Conservation (phyloP, 176 grass and related monocot species). For the Juncus inflexus region DNA sequence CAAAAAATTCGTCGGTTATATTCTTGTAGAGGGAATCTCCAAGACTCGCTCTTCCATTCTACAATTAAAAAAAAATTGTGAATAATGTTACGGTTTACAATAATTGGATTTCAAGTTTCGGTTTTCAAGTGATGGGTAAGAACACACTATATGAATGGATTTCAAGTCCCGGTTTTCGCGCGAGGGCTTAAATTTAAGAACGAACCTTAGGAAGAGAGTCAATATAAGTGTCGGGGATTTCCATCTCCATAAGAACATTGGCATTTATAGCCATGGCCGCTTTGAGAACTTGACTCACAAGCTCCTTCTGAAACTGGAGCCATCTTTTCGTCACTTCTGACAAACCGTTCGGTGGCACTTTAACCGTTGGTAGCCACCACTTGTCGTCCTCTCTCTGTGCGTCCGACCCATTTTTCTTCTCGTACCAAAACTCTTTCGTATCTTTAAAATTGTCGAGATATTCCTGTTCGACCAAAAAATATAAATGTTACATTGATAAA, state of each 20-base stretch:
- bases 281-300: slow-evolving; percentile 91
- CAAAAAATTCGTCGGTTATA: slow-evolving; percentile 86
- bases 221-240: slow-evolving; percentile 71
- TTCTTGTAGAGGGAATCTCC: slow-evolving; percentile 79
- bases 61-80: background rate
- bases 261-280: slow-evolving; percentile 98
- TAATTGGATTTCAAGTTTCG: background rate
- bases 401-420: slow-evolving; percentile 48
- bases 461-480: slow-evolving; percentile 37
- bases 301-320: slow-evolving; percentile 70
- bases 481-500: slow-evolving; percentile 2
- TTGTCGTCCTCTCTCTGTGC: slow-evolving; percentile 65
- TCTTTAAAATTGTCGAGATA: slow-evolving; percentile 92
- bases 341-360: slow-evolving; percentile 58
- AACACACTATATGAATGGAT: background rate
- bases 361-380: slow-evolving; percentile 90
- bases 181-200: background rate
- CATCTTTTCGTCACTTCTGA: slow-evolving; percentile 46
- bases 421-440: slow-evolving; percentile 77
- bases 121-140: background rate
- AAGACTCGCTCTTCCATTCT: slow-evolving; percentile 88
- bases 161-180: too few relatives aligned
- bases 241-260: slow-evolving; percentile 94
- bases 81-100: too few relatives aligned
- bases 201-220: slow-evolving; percentile 77